These are phyloP conservation scores for Blastobotrys mokoenaii DNA, from an alignment of 805 yeast genomes.

Conservation along the genomic window DNA sequence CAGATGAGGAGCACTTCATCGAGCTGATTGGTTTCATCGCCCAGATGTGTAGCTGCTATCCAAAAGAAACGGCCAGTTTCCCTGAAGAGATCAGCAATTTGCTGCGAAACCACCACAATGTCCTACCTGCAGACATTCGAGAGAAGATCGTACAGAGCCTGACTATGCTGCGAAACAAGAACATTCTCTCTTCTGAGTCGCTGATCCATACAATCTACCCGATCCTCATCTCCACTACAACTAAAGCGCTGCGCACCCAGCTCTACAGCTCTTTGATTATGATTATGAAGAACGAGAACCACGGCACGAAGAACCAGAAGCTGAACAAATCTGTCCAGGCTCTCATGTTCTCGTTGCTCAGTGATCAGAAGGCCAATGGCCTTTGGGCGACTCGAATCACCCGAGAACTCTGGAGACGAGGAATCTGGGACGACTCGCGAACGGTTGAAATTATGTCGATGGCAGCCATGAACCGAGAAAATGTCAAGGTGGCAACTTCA, in stretches of 20 bases:
- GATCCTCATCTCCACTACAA: conserved; percentile 55
- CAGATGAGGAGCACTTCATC: conserved; percentile 57
- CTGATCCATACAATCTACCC: conserved; percentile 87
- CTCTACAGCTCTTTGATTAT: conserved; percentile 73
- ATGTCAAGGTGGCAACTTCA: conserved; percentile 76
- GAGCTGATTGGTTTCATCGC: conserved; percentile 86
- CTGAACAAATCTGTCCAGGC: conserved; percentile 89
- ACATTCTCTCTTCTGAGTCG: conserved; percentile 66
- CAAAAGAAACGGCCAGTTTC: conserved; percentile 75
- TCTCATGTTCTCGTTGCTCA: conserved; percentile 74
- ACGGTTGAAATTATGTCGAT: conserved; percentile 97
- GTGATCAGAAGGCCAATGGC: conserved; percentile 74
- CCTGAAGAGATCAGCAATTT: conserved; percentile 73
- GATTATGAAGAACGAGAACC: conserved; percentile 71
- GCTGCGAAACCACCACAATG: conserved; percentile 67
- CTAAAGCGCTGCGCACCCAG: conserved; percentile 74
- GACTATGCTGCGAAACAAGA: conserved; percentile 84
- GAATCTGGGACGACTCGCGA: conserved; percentile 95
- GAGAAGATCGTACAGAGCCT: conserved; percentile 87
- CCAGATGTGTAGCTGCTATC: conserved; percentile 86
- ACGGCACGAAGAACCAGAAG: conserved; percentile 84
- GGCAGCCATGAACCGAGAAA: conserved; percentile 75
- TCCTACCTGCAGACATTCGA: conserved; percentile 72
- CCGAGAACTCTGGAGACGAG: conserved; percentile 94
- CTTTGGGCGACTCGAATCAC: conserved; percentile 95